Base-by-base conservation (phyloP, 257 asterid species). In the Ilex asprella region DNA sequence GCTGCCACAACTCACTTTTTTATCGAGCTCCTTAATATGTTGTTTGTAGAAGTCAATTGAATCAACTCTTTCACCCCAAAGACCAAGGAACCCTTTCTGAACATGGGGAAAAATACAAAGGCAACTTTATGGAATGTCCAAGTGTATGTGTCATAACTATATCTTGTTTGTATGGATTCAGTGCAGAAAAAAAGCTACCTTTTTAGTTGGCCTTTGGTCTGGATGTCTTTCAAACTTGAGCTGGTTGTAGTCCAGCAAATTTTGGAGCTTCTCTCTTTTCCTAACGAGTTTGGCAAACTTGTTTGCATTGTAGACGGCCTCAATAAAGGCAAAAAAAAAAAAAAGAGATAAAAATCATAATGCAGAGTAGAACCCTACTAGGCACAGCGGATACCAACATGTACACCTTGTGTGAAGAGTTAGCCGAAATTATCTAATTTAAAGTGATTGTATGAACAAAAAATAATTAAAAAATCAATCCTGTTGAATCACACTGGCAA, bases 161-260 rank as follows among this genome's bases (percentile, higher is more conserved):
- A 63, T 60, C 6, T 39, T 43, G 21, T 59, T 49, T 27, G 1
- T 32, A 39, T 62, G 61, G 31, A 46, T 55, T 71, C 41, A 35
- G 52, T 2, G 16, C 51, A 49, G 27, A 2, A 63, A 58, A 51
- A 50, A 59, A 56, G 16, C 52, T 69, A 93, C 99, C 87, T 81
- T 90, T 41, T 31, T 79, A 7, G 84, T 77, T 21, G 94, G 99
- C 80, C 87, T 85, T 78, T 81, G 89, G 39, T 82, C 80, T 59
- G 96, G 86, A 73, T 89, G 72, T 70, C 95, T 80, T 81, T 89
- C 96, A 66, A 82, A 89, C 86, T 87, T 93, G 39, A 89, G 85
- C 77, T 79, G 96, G 74, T 89, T 64, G 78, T 89, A 93, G 79
- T 93, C 99, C 55, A 93, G 82, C 99, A 96, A 89, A 72, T 89